Evolutionary conservation across 495 filamentous ascomycete species (phyloP).

Genomic region (Aspergillus hancockii): DNA sequence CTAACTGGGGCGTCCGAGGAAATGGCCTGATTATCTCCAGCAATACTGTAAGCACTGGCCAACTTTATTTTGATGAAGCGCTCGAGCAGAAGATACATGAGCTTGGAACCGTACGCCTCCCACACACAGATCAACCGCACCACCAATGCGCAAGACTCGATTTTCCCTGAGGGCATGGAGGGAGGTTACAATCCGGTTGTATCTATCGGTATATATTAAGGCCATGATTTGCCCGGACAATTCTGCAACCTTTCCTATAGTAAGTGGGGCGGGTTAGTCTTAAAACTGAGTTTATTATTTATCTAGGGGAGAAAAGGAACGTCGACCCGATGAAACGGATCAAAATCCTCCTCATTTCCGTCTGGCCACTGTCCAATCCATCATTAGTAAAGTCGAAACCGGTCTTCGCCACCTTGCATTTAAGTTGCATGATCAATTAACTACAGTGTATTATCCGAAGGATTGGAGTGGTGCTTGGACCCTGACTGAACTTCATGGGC

Average conservation of each 20-base stretch:
- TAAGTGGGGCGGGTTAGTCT: not conserved
- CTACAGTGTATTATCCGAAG: not conserved
- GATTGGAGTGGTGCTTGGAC: not conserved
- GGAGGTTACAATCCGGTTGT: slow-evolving; percentile 49
- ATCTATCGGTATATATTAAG: slow-evolving; percentile 31
- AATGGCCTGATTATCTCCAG: slow-evolving; percentile 26
- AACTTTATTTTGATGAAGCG: slow-evolving; percentile 56
- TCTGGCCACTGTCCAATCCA: too few relatives aligned
- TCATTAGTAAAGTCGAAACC: too few relatives aligned
- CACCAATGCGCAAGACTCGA: slow-evolving; percentile 48
- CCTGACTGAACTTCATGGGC: slow-evolving; percentile 1
- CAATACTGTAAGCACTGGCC: slow-evolving; percentile 40
- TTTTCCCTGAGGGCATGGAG: slow-evolving; percentile 36
- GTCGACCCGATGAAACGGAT: not conserved
- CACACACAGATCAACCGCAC: slow-evolving; percentile 47
- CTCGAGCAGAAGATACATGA: slow-evolving; percentile 46
- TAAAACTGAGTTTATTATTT: not conserved
- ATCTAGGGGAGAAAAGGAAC: too few relatives aligned
- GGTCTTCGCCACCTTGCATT: not conserved
- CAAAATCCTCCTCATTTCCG: not conserved
- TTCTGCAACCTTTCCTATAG: not conserved
- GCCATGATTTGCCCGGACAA: too few relatives aligned
- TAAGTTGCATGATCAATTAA: not conserved
- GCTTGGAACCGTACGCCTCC: slow-evolving; percentile 50
- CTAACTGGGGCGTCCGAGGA: slow-evolving; percentile 22